A percentile compares a stretch with the other conserved stretches of the same genome.
Conservation (phyloP, 2,329 filamentous ascomycete genomes). For the Xylogone sp. region DNA sequence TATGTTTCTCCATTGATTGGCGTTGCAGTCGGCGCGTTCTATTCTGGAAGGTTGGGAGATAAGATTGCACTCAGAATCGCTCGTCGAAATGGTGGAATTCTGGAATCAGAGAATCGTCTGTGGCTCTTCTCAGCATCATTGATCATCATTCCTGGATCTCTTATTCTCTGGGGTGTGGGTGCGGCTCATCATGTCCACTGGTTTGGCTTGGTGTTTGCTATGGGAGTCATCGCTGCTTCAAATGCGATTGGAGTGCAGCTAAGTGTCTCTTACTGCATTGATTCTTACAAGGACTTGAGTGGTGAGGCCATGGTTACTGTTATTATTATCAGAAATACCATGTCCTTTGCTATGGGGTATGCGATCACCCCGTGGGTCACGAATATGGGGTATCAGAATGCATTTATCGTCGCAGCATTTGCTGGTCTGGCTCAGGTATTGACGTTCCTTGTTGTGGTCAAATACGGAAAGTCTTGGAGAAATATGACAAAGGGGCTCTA, state of each 20-base stretch:
- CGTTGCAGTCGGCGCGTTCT: slow-evolving; percentile 21
- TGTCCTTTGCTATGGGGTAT: slow-evolving; percentile 47
- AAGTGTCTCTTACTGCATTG: slow-evolving; percentile 42
- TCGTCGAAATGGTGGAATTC: slow-evolving; percentile 36
- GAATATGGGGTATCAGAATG: slow-evolving; percentile 38
- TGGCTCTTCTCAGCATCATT: slow-evolving; percentile 30
- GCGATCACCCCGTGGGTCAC: slow-evolving; percentile 44
- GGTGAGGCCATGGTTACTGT: slow-evolving; percentile 47
- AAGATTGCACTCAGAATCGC: slow-evolving; percentile 32
- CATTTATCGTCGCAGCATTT: slow-evolving; percentile 39
- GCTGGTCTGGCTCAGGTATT: slow-evolving; percentile 33
- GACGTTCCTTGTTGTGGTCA: slow-evolving; percentile 42
- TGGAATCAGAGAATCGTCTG: slow-evolving; percentile 27
- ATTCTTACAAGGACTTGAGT: slow-evolving; percentile 42
- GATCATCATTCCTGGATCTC: slow-evolving; percentile 37
- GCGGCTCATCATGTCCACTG: slow-evolving; percentile 42
- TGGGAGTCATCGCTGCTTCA: slow-evolving; percentile 40
- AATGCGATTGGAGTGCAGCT: slow-evolving; percentile 41
- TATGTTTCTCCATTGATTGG: slow-evolving; percentile 29
- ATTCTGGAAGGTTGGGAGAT: slow-evolving; percentile 26
- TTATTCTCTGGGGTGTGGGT: slow-evolving; percentile 48
- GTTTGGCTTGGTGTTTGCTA: slow-evolving; percentile 43
- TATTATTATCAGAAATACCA: slow-evolving; percentile 44
- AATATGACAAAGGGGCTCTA: slow-evolving; percentile 34
- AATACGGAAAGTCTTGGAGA: slow-evolving; percentile 42